Percentiles rank a stretch among this genome's conserved stretches.
phyloP scores from a whole-genome alignment of 139 green algal species.

The Raphidocelis subcapitata region DNA sequence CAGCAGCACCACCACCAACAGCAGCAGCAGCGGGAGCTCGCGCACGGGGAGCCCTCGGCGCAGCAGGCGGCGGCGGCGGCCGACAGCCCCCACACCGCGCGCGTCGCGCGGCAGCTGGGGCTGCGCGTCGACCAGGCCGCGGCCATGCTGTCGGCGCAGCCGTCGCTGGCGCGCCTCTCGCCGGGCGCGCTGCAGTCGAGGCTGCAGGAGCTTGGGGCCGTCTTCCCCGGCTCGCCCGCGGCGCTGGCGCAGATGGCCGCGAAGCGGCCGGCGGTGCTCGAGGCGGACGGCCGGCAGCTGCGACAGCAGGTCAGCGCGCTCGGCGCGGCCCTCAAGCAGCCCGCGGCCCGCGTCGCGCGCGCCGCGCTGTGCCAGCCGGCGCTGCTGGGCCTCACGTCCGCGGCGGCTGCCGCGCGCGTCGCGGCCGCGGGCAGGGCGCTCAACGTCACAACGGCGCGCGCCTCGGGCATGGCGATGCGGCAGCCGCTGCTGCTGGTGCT shows the following conservation, averaged over 20 bases:
- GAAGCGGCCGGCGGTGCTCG: too few relatives aligned
- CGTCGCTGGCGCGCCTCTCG: too few relatives aligned
- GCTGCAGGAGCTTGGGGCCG: too few relatives aligned
- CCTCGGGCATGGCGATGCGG: constrained; percentile 2
- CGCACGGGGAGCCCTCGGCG: background rate
- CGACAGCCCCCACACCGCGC: too few relatives aligned
- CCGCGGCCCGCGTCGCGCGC: background rate
- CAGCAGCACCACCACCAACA: background rate
- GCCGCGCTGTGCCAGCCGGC: background rate
- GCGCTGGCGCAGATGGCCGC: too few relatives aligned
- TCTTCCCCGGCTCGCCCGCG: too few relatives aligned
- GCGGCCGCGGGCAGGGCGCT: background rate
- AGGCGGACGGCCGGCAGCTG: too few relatives aligned
- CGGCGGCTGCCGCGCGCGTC: background rate
- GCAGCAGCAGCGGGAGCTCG: constrained; percentile 2
- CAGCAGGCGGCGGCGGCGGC: background rate
- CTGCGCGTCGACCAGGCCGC: too few relatives aligned
- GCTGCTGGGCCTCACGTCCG: constrained; percentile 9
- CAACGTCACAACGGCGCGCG: background rate
- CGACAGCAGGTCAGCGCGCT: too few relatives aligned
- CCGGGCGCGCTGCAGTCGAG: too few relatives aligned
- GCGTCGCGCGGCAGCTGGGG: too few relatives aligned
- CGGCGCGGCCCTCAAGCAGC: background rate
- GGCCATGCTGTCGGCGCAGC: too few relatives aligned
- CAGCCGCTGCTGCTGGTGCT: constrained; percentile 29